These are phyloP conservation scores for Apiosordaria backusii DNA, from an alignment of 495 filamentous ascomycete genomes.

Conservation along the genomic window DNA sequence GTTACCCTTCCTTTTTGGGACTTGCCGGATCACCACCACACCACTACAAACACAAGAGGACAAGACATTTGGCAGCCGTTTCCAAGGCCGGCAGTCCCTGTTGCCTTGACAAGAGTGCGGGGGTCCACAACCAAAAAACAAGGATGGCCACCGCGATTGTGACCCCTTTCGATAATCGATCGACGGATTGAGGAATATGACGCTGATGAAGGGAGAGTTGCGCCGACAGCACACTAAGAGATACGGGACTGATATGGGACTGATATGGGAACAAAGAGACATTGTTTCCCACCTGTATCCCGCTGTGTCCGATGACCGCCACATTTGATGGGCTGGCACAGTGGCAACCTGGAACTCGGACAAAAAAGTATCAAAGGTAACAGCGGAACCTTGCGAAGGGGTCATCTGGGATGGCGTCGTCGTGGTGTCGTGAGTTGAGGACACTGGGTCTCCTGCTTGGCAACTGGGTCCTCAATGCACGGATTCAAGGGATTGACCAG, in stretches of 20 bases:
- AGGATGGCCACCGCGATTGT: not conserved
- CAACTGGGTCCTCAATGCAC: not conserved
- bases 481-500: not conserved
- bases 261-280: not conserved
- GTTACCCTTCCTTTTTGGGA: slow-evolving; percentile 5
- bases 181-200: slow-evolving; percentile 1
- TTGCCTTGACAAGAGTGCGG: not conserved
- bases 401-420: too few relatives aligned
- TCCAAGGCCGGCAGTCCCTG: not conserved
- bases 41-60: not conserved
- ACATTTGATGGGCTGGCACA: too few relatives aligned
- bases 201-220: not conserved
- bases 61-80: not conserved
- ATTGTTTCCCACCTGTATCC: not conserved
- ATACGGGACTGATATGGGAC: not conserved
- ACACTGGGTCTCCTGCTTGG: not conserved
- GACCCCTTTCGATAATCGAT: not conserved
- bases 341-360: too few relatives aligned
- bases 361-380: not conserved
- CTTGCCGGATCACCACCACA: not conserved
- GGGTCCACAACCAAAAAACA: not conserved
- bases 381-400: not conserved
- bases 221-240: too few relatives aligned
- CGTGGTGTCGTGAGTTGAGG: not conserved
- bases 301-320: not conserved